A percentile compares a stretch with the other conserved stretches of the same genome.
Conservation (phyloP, 2,329 filamentous ascomycete species). For the Cordyceps javanica region DNA sequence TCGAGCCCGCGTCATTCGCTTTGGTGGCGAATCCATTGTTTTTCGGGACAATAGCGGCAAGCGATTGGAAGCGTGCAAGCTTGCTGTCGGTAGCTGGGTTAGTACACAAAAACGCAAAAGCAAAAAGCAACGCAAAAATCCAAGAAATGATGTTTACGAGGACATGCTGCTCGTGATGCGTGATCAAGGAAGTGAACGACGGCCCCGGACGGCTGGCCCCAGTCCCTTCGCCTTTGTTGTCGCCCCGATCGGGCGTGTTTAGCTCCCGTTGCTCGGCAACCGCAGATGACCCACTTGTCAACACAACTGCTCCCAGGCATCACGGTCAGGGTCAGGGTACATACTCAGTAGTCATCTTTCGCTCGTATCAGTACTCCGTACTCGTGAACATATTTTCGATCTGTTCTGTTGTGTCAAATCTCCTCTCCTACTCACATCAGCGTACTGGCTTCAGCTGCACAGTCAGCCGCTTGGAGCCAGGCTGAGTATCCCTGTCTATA, state of each 20-base stretch:
- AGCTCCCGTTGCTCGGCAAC: conserved; percentile 11
- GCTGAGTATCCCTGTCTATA: not conserved
- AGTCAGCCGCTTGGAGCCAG: not conserved
- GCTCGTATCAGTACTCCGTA: too few species aligned
- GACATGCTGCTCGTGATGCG: conserved; percentile 8
- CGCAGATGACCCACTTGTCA: not conserved
- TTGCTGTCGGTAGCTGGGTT: conserved; percentile 14
- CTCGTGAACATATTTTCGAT: too few species aligned
- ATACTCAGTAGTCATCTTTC: too few species aligned
- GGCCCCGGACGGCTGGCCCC: not conserved
- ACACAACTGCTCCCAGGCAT: not conserved
- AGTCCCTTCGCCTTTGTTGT: conserved; percentile 11
- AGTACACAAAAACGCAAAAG: conserved; percentile 19
- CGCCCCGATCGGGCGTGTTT: conserved; percentile 7
- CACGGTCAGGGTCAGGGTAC: not conserved
- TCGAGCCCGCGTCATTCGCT: conserved; percentile 50
- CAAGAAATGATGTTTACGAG: conserved; percentile 22
- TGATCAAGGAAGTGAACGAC: not conserved
- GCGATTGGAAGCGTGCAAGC: conserved; percentile 11
- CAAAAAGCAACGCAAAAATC: conserved; percentile 17
- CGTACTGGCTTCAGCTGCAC: not conserved
- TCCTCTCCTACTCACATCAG: too few species aligned
- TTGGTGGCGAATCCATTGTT: conserved; percentile 52
- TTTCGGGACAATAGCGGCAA: conserved; percentile 12
- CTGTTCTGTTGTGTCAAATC: too few species aligned